These are phyloP conservation scores for Sphagnurus paluster DNA, from an alignment of 1,284 basidiomycete genomes.

Conservation along the genomic window DNA sequence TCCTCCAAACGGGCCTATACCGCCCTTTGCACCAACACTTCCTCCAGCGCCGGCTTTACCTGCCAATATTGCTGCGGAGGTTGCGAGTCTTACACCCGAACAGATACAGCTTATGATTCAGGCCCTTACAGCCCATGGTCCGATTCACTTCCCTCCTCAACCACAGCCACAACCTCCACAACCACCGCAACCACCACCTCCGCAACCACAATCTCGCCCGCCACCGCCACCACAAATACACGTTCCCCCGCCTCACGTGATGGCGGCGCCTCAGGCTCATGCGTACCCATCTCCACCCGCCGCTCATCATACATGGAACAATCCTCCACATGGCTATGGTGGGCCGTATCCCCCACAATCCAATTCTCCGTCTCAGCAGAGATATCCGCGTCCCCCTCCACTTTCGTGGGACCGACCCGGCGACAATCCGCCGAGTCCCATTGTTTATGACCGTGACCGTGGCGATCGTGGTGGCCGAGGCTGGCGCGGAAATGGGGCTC, in stretches of 20 bases:
- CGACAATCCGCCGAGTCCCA: constrained; percentile 9
- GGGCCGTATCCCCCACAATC: constrained; percentile 22
- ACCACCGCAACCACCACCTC: background rate
- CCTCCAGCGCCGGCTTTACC: constrained; percentile 15
- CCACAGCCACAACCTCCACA: background rate
- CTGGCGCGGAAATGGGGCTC: constrained; percentile 20
- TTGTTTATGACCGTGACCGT: constrained; percentile 15
- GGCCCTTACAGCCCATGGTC: constrained; percentile 20
- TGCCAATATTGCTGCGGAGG: constrained; percentile 21
- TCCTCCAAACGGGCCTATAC: constrained; percentile 9
- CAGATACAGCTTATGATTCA: constrained; percentile 27
- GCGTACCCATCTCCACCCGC: constrained; percentile 5
- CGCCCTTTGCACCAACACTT: constrained; percentile 8
- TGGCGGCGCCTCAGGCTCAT: background rate
- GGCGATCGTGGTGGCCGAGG: constrained; percentile 24
- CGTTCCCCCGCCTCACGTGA: background rate
- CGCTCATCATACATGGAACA: constrained; percentile 21
- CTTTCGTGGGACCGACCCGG: constrained; percentile 22
- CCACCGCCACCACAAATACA: background rate
- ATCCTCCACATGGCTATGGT: constrained; percentile 15
- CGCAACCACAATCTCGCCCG: background rate
- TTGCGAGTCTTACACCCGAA: constrained; percentile 25
- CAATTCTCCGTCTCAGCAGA: constrained; percentile 10
- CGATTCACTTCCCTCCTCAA: constrained; percentile 16
- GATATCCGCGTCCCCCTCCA: constrained; percentile 16